Evolutionary conservation across 1,284 basidiomycete species (phyloP), one percentile per base, ranked within the genome.

Genomic region (Boletus mariae): DNA sequence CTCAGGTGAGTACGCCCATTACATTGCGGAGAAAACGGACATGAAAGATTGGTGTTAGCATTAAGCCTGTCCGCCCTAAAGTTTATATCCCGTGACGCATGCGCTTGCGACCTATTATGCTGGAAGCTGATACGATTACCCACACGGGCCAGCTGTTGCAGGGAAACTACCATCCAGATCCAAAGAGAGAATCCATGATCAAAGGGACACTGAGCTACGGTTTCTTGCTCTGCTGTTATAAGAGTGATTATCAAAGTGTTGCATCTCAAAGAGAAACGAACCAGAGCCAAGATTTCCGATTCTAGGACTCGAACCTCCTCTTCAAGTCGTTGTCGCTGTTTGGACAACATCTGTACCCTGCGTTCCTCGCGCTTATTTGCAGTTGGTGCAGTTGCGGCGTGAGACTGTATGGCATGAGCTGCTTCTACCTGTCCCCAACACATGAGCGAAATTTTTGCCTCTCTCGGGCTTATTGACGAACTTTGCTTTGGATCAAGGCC

Each of bases 321-420:
- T 60, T 86, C 83, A 10, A 87, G 67, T 44, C 77, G 75, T 65
- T 86, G 80, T 44, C 84, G 75, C 59, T 88, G 84, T 59, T 81
- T 82, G 11, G 73, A 74, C 6, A 88, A 71, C 66, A 81, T 76
- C 57, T 85, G 83, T 40, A 85, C 68, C 44, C 81, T 75, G 17
- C 84, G 75, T 32, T 79, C 78, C 59, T 89, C 85, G 15, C 83
- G 73, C 61, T 85, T 88, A 63, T 80, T 82, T 43, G 82, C 78
- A n/a, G 78, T 74, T 0, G 80, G 79, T 25, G 75, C 78, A 13
- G 74, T 71, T 0, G 74, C 73, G 4, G 73, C 58, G 6, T 72
- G 72, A 42, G 76, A 78, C 13, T 66, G 66, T 58, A 69, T 40
- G 2, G 71, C 71, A 52, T 79, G 76, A 0, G 76, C 74, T 12